Evolutionary conservation across 1,284 basidiomycete species (phyloP).

Genomic region (Cryptococcus sp.): DNA sequence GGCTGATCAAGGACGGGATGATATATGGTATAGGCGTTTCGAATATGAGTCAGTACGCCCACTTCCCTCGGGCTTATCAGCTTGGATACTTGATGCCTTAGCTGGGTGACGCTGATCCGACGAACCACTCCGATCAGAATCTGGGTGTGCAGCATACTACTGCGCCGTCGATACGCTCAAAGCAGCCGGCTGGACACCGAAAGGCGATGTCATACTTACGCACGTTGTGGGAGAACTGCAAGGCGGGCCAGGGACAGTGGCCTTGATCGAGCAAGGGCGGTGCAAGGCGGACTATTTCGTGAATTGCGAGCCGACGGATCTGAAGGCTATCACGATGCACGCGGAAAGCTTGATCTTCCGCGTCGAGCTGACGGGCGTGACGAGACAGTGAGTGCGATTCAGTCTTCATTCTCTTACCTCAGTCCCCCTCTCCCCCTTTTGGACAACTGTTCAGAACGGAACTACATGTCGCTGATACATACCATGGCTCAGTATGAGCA

Average conservation of each 20-base stretch:
- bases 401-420: not conserved
- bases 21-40: constrained; percentile 24
- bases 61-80: too few relatives aligned
- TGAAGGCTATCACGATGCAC: constrained; percentile 26
- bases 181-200: constrained; percentile 15
- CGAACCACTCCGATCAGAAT: constrained; percentile 1
- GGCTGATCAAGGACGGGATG: constrained; percentile 14
- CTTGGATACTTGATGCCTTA: not conserved
- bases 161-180: constrained; percentile 21
- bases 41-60: constrained; percentile 17
- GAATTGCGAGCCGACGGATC: constrained; percentile 24
- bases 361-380: constrained; percentile 19
- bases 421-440: too few relatives aligned
- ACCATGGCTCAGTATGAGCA: constrained; percentile 15
- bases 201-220: constrained; percentile 18
- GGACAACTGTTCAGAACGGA: too few relatives aligned
- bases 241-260: constrained; percentile 21
- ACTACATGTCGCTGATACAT: not conserved
- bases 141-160: constrained; percentile 20
- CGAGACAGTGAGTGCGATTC: constrained; percentile 17
- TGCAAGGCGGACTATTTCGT: constrained; percentile 23
- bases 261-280: constrained; percentile 20
- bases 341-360: constrained; percentile 19
- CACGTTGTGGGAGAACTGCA: constrained; percentile 23
- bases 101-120: not conserved